These are phyloP conservation scores for Ophiostoma himal-ulmi DNA, from an alignment of 2,329 filamentous ascomycete species.

Conservation along the genomic window DNA sequence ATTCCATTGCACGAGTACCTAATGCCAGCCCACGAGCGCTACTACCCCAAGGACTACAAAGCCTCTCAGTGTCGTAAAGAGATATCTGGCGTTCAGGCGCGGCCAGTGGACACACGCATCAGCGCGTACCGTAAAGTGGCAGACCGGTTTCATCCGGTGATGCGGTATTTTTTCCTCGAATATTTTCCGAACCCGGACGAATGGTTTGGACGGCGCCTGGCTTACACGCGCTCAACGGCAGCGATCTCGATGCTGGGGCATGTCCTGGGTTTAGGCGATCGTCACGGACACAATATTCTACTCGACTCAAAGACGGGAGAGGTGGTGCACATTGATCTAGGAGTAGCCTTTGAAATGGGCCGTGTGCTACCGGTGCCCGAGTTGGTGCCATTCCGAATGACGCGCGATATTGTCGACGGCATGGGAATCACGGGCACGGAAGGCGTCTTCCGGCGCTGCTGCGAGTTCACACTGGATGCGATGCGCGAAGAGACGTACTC, in stretches of 20 bases:
- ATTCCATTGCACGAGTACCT: conserved; percentile 88
- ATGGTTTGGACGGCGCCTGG: conserved; percentile 84
- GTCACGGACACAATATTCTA: conserved; percentile 95
- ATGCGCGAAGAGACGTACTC: conserved; percentile 91
- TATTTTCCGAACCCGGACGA: conserved; percentile 89
- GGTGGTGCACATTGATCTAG: conserved; percentile 93
- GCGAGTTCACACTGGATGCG: conserved; percentile 93
- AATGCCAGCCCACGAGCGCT: conserved; percentile 80
- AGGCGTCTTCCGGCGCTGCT: conserved; percentile 94
- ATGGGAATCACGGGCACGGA: conserved; percentile 96
- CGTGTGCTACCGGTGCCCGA: conserved; percentile 93
- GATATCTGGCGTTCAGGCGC: conserved; percentile 66
- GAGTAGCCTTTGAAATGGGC: conserved; percentile 94
- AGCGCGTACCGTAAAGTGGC: conserved; percentile 71
- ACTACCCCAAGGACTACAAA: conserved; percentile 79
- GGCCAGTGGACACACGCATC: conserved; percentile 64
- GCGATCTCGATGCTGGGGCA: conserved; percentile 94
- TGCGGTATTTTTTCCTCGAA: conserved; percentile 97
- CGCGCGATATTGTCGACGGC: conserved; percentile 89
- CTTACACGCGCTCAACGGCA: conserved; percentile 88
- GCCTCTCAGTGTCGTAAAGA: conserved; percentile 69
- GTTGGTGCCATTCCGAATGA: conserved; percentile 90
- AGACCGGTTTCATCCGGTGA: conserved; percentile 81
- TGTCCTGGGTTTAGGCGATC: conserved; percentile 84
- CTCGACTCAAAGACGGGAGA: conserved; percentile 86